Conservation (phyloP, 192 early-diverging fungal genomes). For the Cladochytrium replicatum region DNA sequence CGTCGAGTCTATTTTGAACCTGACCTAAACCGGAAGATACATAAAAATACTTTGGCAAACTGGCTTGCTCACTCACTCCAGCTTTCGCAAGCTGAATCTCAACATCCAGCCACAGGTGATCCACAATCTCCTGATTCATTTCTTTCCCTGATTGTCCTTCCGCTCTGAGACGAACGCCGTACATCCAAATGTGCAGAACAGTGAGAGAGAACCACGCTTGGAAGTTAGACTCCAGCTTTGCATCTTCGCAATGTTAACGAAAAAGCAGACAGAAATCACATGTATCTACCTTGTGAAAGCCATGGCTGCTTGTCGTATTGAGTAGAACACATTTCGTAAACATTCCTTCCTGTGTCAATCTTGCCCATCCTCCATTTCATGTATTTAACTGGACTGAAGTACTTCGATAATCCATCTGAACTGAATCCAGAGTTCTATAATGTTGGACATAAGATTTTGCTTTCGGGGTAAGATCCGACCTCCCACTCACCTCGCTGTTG, state of each 20-base stretch:
- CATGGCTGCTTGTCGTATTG: slow-evolving; percentile 24
- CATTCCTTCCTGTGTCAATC: slow-evolving; percentile 28
- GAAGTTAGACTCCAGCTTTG: slow-evolving; percentile 72
- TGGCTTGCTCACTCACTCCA: slow-evolving; percentile 45
- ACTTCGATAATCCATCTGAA: too few species aligned
- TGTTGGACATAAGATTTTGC: slow-evolving; percentile 12
- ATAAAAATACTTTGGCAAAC: slow-evolving; percentile 1
- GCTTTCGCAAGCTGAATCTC: slow-evolving; percentile 74
- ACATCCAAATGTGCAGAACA: slow-evolving; percentile 88
- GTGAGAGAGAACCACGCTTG: slow-evolving; percentile 92
- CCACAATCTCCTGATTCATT: slow-evolving; percentile 78
- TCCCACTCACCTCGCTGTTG: too few species aligned
- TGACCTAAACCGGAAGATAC: slow-evolving; percentile 1
- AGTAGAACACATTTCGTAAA: slow-evolving; percentile 30
- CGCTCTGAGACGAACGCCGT: slow-evolving; percentile 61
- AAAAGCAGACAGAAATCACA: neutral
- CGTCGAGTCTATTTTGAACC: slow-evolving; percentile 63
- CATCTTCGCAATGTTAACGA: slow-evolving; percentile 7
- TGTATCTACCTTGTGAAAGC: slow-evolving; percentile 16
- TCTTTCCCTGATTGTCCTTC: slow-evolving; percentile 49
- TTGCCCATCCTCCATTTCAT: slow-evolving; percentile 37
- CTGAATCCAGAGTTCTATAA: too few species aligned
- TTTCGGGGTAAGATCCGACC: neutral
- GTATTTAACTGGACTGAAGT: slow-evolving; percentile 27
- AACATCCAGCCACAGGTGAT: slow-evolving; percentile 78